A percentile compares a stretch with the other conserved stretches of the same genome.
Conservation (phyloP, 2,329 filamentous ascomycete genomes). For the Claviceps fusiformis region DNA sequence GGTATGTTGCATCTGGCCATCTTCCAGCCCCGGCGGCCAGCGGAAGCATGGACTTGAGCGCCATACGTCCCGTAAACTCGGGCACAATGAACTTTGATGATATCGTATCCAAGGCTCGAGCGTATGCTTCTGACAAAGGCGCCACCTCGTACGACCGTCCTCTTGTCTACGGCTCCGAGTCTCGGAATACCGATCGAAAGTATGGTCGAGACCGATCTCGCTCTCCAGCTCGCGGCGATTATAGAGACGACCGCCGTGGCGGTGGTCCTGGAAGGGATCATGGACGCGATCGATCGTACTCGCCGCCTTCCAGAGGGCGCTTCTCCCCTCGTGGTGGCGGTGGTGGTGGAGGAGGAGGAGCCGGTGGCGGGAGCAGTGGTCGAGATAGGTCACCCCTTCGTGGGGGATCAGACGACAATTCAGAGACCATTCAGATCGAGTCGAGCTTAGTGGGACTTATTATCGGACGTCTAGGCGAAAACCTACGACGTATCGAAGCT, state of each 20-base stretch:
- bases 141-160: constrained; percentile 49
- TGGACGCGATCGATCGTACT: constrained; percentile 61
- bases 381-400: constrained; percentile 46
- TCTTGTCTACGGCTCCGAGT: constrained; percentile 28
- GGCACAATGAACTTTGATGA: constrained; percentile 75
- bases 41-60: constrained; percentile 67
- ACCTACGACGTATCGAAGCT: constrained; percentile 68
- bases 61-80: constrained; percentile 64
- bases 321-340: constrained; percentile 47
- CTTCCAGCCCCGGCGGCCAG: constrained; percentile 58
- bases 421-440: constrained; percentile 76
- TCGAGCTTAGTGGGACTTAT: constrained; percentile 79
- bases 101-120: constrained; percentile 72
- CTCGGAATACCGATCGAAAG: constrained; percentile 26
- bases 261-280: constrained; percentile 32
- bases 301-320: constrained; percentile 43
- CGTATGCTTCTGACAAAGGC: constrained; percentile 68
- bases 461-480: constrained; percentile 83
- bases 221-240: constrained; percentile 59
- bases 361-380: constrained; percentile 28
- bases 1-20: constrained; percentile 27
- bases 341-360: background rate
- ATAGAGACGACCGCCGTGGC: constrained; percentile 68
- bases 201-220: constrained; percentile 59
- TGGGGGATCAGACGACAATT: constrained; percentile 46